Conservation (phyloP, 257 asterid species). For the Fraxinus americana region DNA sequence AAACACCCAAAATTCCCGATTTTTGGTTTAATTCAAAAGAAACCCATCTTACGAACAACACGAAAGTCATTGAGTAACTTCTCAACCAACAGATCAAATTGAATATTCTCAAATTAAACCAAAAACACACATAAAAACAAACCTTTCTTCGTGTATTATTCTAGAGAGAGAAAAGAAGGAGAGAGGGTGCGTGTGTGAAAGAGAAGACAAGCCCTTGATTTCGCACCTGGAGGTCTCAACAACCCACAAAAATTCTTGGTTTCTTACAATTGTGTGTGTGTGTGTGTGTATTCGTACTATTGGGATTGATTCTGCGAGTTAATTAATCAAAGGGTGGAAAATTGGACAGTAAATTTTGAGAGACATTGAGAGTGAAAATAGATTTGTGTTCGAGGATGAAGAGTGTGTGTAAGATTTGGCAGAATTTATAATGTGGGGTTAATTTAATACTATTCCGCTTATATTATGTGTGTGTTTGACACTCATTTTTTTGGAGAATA, state of each 20-base stretch:
- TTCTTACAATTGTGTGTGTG: background rate
- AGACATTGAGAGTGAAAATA: background rate
- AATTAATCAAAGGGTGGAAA: background rate
- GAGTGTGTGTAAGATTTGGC: background rate
- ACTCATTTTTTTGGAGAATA: too few species aligned
- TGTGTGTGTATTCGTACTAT: background rate
- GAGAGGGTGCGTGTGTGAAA: constrained; percentile 5
- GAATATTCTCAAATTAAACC: constrained; percentile 28
- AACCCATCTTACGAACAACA: constrained; percentile 14
- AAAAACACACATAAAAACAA: constrained; percentile 25
- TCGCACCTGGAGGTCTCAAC: constrained; percentile 4
- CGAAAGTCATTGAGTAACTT: constrained; percentile 17
- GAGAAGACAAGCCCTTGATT: constrained; percentile 7
- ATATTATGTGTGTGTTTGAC: background rate
- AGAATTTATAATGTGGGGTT: background rate
- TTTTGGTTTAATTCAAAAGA: constrained; percentile 25
- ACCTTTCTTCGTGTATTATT: background rate
- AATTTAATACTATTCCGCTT: background rate
- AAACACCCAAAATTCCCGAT: constrained; percentile 19
- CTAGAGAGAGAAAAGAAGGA: constrained; percentile 14
- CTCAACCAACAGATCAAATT: constrained; percentile 58
- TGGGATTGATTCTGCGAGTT: background rate
- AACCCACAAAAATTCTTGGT: constrained; percentile 4
- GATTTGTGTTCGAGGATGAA: background rate
- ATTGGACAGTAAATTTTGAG: background rate